Evolutionary conservation across 2,329 filamentous ascomycete species (phyloP).

Genomic region (Niveomyces coronatus): DNA sequence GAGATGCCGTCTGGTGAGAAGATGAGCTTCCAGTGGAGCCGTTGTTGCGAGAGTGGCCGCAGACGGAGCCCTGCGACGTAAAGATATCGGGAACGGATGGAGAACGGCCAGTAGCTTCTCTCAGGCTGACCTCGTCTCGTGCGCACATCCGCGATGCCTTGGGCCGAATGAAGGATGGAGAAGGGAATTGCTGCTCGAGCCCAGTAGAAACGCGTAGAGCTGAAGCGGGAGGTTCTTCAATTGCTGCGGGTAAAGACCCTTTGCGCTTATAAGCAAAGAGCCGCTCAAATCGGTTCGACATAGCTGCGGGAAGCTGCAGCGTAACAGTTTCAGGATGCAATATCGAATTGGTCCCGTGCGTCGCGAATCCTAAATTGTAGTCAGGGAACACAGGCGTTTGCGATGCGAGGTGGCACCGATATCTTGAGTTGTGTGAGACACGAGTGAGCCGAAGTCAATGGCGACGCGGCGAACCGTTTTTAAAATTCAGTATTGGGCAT

Average conservation of each 20-base stretch:
- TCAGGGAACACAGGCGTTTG: constrained; percentile 7
- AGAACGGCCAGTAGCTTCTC: constrained; percentile 19
- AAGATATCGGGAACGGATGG: constrained; percentile 10
- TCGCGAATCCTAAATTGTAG: not conserved
- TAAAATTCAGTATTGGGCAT: not conserved
- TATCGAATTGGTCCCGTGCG: not conserved
- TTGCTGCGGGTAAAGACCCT: constrained; percentile 17
- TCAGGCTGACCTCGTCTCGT: constrained; percentile 35
- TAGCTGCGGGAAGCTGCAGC: constrained; percentile 19
- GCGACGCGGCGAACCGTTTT: not conserved
- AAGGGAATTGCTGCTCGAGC: constrained; percentile 33
- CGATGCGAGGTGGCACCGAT: constrained; percentile 1
- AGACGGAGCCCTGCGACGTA: constrained; percentile 4
- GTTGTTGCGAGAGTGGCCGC: constrained; percentile 10
- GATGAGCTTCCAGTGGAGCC: constrained; percentile 11
- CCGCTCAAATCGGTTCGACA: constrained; percentile 40
- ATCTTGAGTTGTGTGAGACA: constrained; percentile 7
- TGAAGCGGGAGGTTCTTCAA: constrained; percentile 15
- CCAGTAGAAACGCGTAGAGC: constrained; percentile 12
- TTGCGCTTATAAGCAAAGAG: constrained; percentile 39
- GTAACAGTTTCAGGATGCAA: not conserved
- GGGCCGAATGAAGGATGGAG: constrained; percentile 45
- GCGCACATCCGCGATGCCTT: constrained; percentile 45
- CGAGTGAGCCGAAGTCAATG: constrained; percentile 2
- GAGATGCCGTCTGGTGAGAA: constrained; percentile 13